Evolutionary conservation across 2,329 filamentous ascomycete genomes (phyloP).

Genomic region (Paecilomyces sp.): DNA sequence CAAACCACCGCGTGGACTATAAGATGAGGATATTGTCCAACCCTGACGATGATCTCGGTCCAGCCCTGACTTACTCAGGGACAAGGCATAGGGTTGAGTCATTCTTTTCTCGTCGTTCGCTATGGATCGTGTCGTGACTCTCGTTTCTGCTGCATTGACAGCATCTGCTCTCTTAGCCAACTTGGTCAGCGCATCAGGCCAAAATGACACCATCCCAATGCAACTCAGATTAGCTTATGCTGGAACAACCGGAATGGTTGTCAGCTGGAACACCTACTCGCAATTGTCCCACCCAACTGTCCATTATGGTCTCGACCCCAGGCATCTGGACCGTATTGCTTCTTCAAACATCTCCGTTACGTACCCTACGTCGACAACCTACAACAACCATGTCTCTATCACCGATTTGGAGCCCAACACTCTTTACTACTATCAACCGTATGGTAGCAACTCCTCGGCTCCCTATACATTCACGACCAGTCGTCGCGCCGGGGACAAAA

Average conservation of each 20-base stretch:
- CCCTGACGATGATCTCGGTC: too few species aligned
- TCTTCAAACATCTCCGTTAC: constrained; percentile 20
- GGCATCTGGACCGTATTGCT: constrained; percentile 14
- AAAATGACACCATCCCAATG: not conserved
- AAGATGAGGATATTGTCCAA: too few species aligned
- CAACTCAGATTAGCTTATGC: constrained; percentile 12
- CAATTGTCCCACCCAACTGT: constrained; percentile 20
- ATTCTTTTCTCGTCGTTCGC: too few species aligned
- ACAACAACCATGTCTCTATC: constrained; percentile 20
- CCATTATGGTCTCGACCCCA: constrained; percentile 16
- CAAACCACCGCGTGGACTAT: too few species aligned
- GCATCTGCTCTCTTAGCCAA: too few species aligned
- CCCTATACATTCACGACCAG: constrained; percentile 15
- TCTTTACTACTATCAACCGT: constrained; percentile 15
- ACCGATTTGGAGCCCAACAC: constrained; percentile 13
- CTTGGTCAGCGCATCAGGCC: too few species aligned
- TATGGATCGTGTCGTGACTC: too few species aligned
- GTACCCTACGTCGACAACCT: constrained; percentile 25
- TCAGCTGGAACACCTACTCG: constrained; percentile 28
- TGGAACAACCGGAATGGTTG: constrained; percentile 10
- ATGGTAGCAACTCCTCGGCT: constrained; percentile 5
- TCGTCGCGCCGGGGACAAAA: constrained; percentile 11
- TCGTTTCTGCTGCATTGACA: too few species aligned
- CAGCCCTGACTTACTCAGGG: too few species aligned
- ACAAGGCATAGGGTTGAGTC: too few species aligned